Evolutionary conservation across 2,329 filamentous ascomycete species (phyloP).

Genomic region (Geosmithia morbida): DNA sequence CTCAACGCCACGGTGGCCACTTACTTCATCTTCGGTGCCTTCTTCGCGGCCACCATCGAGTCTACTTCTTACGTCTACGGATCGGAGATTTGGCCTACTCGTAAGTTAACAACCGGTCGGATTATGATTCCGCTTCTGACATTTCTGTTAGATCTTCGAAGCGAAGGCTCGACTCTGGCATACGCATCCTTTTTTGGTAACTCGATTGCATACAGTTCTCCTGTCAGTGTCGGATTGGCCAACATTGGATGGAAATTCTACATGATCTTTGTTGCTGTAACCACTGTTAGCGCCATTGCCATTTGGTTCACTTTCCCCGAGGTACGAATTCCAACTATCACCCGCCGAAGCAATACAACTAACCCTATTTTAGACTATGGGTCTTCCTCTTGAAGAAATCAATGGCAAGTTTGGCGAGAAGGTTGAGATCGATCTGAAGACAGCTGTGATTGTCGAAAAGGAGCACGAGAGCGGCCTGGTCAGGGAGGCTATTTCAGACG

Average conservation of each 20-base stretch:
- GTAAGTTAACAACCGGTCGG: background rate
- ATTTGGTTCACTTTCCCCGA: slow-evolving; percentile 10
- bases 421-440: slow-evolving; percentile 6
- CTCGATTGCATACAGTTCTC: slow-evolving; percentile 6
- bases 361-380: slow-evolving; percentile 1
- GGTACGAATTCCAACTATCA: background rate
- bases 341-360: background rate
- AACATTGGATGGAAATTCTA: slow-evolving; percentile 8
- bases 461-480: background rate
- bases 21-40: slow-evolving; percentile 5
- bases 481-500: background rate
- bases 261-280: slow-evolving; percentile 9
- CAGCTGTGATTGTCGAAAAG: slow-evolving; percentile 3
- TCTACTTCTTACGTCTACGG: slow-evolving; percentile 6
- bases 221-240: slow-evolving; percentile 4
- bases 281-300: slow-evolving; percentile 8
- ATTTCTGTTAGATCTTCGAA: slow-evolving; percentile 3
- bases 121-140: background rate
- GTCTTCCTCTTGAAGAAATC: slow-evolving; percentile 6
- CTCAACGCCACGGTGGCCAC: slow-evolving; percentile 6
- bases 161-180: slow-evolving; percentile 3
- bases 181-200: slow-evolving; percentile 3
- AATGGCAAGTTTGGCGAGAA: slow-evolving; percentile 6
- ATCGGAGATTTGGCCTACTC: slow-evolving; percentile 7
- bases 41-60: slow-evolving; percentile 4